Evolutionary conservation across 148 eudicot genomes (phyloP), one percentile per base, ranked within the genome.

Genomic region (Fagopyrum esculentum): DNA sequence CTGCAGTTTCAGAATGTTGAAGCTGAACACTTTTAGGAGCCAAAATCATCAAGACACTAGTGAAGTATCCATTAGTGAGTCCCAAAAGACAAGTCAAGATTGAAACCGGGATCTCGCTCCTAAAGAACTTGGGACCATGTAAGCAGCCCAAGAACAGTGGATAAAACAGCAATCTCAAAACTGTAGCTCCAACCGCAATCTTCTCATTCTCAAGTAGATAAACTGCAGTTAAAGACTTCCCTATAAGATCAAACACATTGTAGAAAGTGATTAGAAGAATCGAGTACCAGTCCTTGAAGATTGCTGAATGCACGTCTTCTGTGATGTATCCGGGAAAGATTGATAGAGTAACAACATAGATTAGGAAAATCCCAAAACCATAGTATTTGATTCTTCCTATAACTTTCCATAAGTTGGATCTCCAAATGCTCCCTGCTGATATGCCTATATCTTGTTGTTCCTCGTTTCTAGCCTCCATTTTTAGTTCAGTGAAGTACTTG

Each of bases 301-400:
- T 49, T 11, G 44, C 73, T 40, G 99, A 96, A 80, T 87, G 94
- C 15, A 96, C 96, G 61, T 96, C 99, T 78, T 92, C 99, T 2
- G 98, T 92, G 30, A 96, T 85, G 77, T 83, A 96, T 12, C 99
- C 99, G 0, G 99, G 99, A 72, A 92, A 96, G 74, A 96, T 92
- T 9, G 93, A 80, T 75, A 92, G 82, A 3, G 99, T 96, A 44
- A 96, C 96, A 29, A 89, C 85, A 63, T 92, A 96, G 17, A 92
- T 80, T 72, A 88, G 47, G 64, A 80, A 51, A 66, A 90, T 81
- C 1, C 90, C 99, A 22, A 78, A 72, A 1, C 97, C 94, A 12
- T 83, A 84, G 97, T 94, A 96, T 80, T 96, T 92, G 30, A 96
- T 78, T 76, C 84, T 81, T 45, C 91, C 97, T 48, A 90, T 83